Conservation (phyloP, 2,329 filamentous ascomycete species). For the Fusarium sarcochroum region DNA sequence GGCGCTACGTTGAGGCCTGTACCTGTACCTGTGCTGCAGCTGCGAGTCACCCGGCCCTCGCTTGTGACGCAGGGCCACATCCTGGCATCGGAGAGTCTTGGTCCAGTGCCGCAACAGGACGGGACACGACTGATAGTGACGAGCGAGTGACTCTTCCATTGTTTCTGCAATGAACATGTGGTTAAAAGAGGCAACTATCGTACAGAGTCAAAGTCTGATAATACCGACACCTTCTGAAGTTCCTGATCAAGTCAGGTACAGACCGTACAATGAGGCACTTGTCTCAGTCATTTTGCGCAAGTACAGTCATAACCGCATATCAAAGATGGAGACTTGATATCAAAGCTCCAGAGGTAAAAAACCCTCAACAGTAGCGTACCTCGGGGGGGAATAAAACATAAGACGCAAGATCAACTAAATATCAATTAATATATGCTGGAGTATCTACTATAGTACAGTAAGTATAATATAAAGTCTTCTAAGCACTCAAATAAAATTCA, state of each 20-base stretch:
- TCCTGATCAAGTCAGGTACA: slow-evolving; percentile 12
- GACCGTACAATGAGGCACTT: background rate
- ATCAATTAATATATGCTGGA: too few species aligned
- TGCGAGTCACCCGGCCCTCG: slow-evolving; percentile 37
- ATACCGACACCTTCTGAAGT: slow-evolving; percentile 7
- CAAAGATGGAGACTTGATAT: background rate
- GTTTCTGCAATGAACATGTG: background rate
- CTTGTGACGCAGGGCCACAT: slow-evolving; percentile 37
- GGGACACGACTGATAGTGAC: background rate
- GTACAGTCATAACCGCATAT: background rate
- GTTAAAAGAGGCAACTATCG: background rate
- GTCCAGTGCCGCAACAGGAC: background rate
- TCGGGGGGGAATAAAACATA: too few species aligned
- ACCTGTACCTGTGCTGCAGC: background rate
- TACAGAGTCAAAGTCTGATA: background rate
- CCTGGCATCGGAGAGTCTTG: slow-evolving; percentile 1
- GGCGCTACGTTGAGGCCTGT: background rate
- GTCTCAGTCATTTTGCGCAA: slow-evolving; percentile 17
- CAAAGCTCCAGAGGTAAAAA: background rate
- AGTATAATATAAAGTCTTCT: too few species aligned
- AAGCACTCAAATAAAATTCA: too few species aligned
- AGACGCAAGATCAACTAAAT: too few species aligned
- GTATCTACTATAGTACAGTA: too few species aligned
- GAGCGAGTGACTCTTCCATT: slow-evolving; percentile 5
- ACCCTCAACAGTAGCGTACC: too few species aligned